A percentile compares a stretch with the other conserved stretches of the same genome.
Evolutionary conservation across 163 green algal species (phyloP).

Genomic region (Scenedesmus sp.): DNA sequence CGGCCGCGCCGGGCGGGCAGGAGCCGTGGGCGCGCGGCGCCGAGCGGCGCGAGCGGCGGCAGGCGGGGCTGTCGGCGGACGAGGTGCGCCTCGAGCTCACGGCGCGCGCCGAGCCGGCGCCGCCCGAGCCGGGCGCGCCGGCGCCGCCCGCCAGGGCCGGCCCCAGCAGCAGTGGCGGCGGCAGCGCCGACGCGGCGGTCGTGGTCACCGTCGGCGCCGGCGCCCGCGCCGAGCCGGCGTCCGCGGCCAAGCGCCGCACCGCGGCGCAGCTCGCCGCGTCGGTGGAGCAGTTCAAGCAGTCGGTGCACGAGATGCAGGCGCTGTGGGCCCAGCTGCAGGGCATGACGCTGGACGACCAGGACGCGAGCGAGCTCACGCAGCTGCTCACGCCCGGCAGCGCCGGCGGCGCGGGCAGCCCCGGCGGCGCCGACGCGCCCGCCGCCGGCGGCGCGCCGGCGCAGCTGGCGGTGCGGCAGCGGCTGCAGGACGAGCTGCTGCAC

Average conservation of each 20-base stretch:
- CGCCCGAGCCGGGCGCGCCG: too few relatives aligned
- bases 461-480: slow-evolving; percentile 12
- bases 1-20: background rate
- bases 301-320: slow-evolving; percentile 24
- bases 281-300: slow-evolving; percentile 29
- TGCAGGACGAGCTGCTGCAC: slow-evolving; percentile 37
- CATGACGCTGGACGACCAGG: slow-evolving; percentile 2
- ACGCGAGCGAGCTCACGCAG: slow-evolving; percentile 10
- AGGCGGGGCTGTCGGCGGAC: background rate
- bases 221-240: background rate
- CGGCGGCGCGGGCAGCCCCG: background rate
- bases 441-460: background rate
- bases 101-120: too few relatives aligned
- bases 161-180: background rate
- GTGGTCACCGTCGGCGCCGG: too few relatives aligned
- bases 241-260: background rate
- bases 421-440: background rate
- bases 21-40: background rate
- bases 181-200: too few relatives aligned
- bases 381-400: slow-evolving; percentile 20
- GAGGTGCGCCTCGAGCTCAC: background rate
- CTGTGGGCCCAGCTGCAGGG: slow-evolving; percentile 28
- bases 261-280: slow-evolving; percentile 16
- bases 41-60: background rate
- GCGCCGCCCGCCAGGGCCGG: background rate